Conservation (phyloP, 768 basidiomycete genomes). For the Gloeostereum incarnatum region DNA sequence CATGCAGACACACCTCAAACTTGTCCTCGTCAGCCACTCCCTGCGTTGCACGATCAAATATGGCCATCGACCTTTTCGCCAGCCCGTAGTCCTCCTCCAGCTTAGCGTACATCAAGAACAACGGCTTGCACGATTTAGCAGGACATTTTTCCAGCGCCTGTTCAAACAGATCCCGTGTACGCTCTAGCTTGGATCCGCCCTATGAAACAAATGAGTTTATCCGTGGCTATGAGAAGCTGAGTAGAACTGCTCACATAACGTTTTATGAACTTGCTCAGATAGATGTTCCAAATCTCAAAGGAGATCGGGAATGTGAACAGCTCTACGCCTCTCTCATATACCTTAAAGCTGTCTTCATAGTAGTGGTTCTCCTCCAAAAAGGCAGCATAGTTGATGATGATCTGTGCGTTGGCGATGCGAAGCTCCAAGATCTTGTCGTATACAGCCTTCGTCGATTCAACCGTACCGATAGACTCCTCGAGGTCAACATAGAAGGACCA, state of each 20-base stretch:
- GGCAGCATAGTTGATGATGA: slow-evolving; percentile 93
- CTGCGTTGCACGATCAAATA: slow-evolving; percentile 87
- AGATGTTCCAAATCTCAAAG: slow-evolving; percentile 99
- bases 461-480: slow-evolving; percentile 93
- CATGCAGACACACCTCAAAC: slow-evolving; percentile 62
- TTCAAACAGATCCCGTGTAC: slow-evolving; percentile 95
- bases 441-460: slow-evolving; percentile 84
- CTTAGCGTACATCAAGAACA: slow-evolving; percentile 95
- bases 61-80: slow-evolving; percentile 92
- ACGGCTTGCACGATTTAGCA: slow-evolving; percentile 85
- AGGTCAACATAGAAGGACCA: slow-evolving; percentile 99
- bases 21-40: slow-evolving; percentile 86
- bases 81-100: slow-evolving; percentile 93
- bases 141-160: slow-evolving; percentile 97
- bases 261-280: slow-evolving; percentile 92
- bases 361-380: slow-evolving; percentile 98
- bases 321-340: slow-evolving; percentile 95
- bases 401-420: slow-evolving; percentile 95
- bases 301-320: slow-evolving; percentile 97
- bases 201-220: slow-evolving; percentile 17
- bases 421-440: slow-evolving; percentile 97
- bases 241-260: slow-evolving; percentile 64
- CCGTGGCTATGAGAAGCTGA: slow-evolving; percentile 1
- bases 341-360: slow-evolving; percentile 98
- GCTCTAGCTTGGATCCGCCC: slow-evolving; percentile 92